Evolutionary conservation across 768 basidiomycete species (phyloP).

Genomic region (Russula brevipes): DNA sequence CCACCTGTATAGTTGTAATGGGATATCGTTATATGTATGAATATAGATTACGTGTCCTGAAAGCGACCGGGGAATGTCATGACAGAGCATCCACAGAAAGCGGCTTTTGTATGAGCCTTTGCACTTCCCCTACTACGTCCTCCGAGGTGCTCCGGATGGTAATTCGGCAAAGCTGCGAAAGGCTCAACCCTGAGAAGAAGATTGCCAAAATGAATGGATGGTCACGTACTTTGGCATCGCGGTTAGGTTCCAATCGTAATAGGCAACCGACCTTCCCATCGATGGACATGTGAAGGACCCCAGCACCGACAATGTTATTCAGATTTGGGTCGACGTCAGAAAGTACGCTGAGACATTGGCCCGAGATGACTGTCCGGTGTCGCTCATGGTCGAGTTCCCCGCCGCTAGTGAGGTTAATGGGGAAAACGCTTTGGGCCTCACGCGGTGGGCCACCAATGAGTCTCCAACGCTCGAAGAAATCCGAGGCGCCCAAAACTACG

Average conservation of each 20-base stretch:
- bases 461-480: slow-evolving; percentile 99
- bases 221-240: slow-evolving; percentile 78
- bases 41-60: slow-evolving; percentile 14
- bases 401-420: slow-evolving; percentile 57
- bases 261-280: slow-evolving; percentile 96
- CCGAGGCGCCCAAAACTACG: slow-evolving; percentile 71
- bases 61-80: slow-evolving; percentile 15
- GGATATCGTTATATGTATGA: slow-evolving; percentile 22
- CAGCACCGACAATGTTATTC: slow-evolving; percentile 91
- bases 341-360: slow-evolving; percentile 71
- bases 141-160: slow-evolving; percentile 96
- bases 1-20: not conserved
- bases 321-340: slow-evolving; percentile 90
- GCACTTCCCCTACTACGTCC: slow-evolving; percentile 70
- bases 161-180: slow-evolving; percentile 72
- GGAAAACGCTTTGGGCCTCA: slow-evolving; percentile 85
- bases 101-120: slow-evolving; percentile 44
- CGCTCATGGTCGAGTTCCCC: slow-evolving; percentile 73
- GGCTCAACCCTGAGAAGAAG: not conserved
- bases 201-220: not conserved
- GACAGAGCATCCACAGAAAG: slow-evolving; percentile 31
- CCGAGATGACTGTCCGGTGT: slow-evolving; percentile 71
- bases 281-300: slow-evolving; percentile 86
- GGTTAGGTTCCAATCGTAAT: slow-evolving; percentile 88
- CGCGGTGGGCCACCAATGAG: slow-evolving; percentile 93